Conservation (phyloP, 331 rosid genomes). For the Phaseolus coccineus region DNA sequence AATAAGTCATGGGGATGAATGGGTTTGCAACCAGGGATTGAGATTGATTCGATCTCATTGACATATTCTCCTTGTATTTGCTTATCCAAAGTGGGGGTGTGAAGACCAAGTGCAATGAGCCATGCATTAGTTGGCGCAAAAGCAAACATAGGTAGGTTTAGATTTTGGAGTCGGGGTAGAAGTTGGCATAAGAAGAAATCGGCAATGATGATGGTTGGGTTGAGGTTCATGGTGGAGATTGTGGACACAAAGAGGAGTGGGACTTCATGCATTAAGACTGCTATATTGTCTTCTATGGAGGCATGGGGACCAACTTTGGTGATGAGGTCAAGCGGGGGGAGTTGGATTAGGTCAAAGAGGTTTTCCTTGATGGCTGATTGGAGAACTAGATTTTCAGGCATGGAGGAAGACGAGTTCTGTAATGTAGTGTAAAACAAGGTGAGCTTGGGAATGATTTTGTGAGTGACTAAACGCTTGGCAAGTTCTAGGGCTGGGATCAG, state of each 20-base stretch:
- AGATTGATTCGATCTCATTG: background rate
- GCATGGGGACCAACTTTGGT: background rate
- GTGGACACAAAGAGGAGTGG: background rate
- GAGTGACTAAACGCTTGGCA: constrained; percentile 11
- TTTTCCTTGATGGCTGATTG: background rate
- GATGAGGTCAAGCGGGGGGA: constrained; percentile 19
- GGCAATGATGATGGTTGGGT: constrained; percentile 9
- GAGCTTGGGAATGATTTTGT: constrained; percentile 25
- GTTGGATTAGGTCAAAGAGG: constrained; percentile 11
- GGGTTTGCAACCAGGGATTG: constrained; percentile 33
- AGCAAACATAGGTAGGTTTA: background rate
- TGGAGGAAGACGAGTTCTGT: background rate
- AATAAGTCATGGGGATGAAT: background rate
- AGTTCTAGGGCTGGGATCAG: constrained; percentile 18
- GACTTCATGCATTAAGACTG: background rate
- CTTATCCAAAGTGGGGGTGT: background rate
- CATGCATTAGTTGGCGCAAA: background rate
- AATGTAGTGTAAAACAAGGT: background rate
- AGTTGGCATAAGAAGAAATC: background rate
- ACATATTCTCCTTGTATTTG: background rate
- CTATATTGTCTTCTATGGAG: background rate
- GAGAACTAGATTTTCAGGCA: background rate
- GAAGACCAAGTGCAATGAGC: background rate
- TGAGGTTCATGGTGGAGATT: constrained; percentile 5
- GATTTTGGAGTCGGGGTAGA: background rate